Evolutionary conservation across 352 stramenopile species (phyloP), one percentile per base, ranked within the genome.

Genomic region (Achlya hypogyna): DNA sequence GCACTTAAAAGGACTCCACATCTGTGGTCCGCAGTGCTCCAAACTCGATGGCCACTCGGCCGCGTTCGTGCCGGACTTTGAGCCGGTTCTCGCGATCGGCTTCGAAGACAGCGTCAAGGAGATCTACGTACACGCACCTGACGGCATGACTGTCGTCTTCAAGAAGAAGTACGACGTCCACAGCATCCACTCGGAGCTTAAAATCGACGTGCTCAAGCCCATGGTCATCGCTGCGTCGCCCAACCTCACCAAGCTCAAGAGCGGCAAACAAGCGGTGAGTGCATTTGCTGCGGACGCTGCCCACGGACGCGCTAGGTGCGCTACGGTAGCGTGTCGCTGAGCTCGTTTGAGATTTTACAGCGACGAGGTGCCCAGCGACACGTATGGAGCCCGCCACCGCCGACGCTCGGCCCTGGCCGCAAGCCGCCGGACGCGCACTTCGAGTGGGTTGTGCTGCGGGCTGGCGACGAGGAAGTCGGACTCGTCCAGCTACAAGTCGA

Each of bases 91-190:
- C 27, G 18, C 56, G 0, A 62, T 77, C 27, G 67, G 52, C 22
- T 79, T 77, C 45, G 74, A 68, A n/a, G 65, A 74, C 20, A 65
- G 62, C 5, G 69, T 66, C 42, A 54, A 75, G 16, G 74, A 79
- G 47, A 51, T 77, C 23, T 69, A 51, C 20, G 20, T 69, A 0
- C 64, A 31, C 23, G 40, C 59, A 20, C 43, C 53, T 0, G 66
- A 74, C 6, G 73, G 69, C 53, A 52, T 70, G 25, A 6, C 34
- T 6, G 49, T 72, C 25, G 47, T 28, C 1, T 77, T 71, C 35
- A 72, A 72, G 29, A 69, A 75, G 12, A 65, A 75, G 40, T 79
- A 65, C 63, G 51, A 69, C 47, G 74, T 79, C 3, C 63, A 74
- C 34, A 75, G 69, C 51, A 63, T 53, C 12, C 71, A 73, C 53